A percentile compares a stretch with the other conserved stretches of the same genome.
Conservation (phyloP, 1,139 yeast species). For the Pichia sp. region DNA sequence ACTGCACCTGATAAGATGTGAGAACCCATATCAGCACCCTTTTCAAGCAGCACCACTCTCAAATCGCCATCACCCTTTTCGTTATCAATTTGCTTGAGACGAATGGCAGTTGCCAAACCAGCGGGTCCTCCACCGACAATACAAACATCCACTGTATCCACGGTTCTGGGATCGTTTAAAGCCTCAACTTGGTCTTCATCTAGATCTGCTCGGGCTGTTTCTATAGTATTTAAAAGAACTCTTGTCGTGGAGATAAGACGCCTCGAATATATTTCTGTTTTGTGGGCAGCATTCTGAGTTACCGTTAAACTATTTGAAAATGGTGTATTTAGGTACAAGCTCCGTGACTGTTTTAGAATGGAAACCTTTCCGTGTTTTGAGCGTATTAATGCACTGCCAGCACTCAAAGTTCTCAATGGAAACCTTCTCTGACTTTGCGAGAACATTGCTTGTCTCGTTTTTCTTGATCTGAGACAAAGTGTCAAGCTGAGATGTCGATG, state of each 20-base stretch:
- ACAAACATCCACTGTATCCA: constrained; percentile 85
- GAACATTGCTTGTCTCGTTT: background rate
- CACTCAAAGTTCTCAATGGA: background rate
- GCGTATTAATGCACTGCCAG: background rate
- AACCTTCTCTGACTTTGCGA: background rate
- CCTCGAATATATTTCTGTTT: background rate
- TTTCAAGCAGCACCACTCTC: constrained; percentile 84
- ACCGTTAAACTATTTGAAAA: background rate
- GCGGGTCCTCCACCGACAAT: constrained; percentile 99
- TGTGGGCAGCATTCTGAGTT: background rate
- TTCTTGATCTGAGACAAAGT: too few relatives aligned
- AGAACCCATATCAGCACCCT: constrained; percentile 87
- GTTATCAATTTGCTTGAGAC: constrained; percentile 75
- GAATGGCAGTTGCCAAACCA: constrained; percentile 90
- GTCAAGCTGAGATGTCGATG: background rate
- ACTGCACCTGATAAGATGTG: constrained; percentile 95
- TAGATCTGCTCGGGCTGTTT: constrained; percentile 35
- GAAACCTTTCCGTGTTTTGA: background rate
- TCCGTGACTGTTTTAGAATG: background rate
- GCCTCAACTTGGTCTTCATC: constrained; percentile 45
- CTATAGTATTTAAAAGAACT: constrained; percentile 26
- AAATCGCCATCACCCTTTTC: constrained; percentile 65
- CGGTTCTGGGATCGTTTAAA: constrained; percentile 63
- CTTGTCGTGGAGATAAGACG: constrained; percentile 9
- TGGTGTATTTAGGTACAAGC: background rate